Evolutionary conservation across 345 rosid genomes (phyloP).

Genomic region (Heritiera littoralis): DNA sequence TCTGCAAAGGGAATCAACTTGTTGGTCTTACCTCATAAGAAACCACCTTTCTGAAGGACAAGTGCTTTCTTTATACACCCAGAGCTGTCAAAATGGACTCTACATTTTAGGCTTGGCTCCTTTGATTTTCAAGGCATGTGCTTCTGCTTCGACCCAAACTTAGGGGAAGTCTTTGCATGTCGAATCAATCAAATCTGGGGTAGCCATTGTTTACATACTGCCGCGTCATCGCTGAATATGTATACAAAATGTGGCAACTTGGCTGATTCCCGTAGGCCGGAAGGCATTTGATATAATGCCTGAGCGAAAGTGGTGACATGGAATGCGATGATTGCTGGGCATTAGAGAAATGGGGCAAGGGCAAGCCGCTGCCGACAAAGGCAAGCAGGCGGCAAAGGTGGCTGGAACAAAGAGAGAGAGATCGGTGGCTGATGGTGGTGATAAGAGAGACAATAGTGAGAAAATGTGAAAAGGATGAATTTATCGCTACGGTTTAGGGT

Average conservation of each 20-base stretch:
- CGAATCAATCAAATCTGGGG: slow-evolving; percentile 55
- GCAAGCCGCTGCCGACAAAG: no score
- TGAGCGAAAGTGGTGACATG: slow-evolving; percentile 61
- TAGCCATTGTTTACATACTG: slow-evolving; percentile 39
- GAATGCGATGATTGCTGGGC: slow-evolving; percentile 82
- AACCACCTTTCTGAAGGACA: slow-evolving; percentile 45
- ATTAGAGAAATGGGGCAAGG: slow-evolving; percentile 33
- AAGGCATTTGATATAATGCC: slow-evolving; percentile 68
- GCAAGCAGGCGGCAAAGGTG: no score
- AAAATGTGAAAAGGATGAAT: no score
- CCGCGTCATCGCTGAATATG: slow-evolving; percentile 58
- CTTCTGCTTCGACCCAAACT: slow-evolving; percentile 32
- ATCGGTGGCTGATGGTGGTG: no score
- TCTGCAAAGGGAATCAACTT: slow-evolving; percentile 4
- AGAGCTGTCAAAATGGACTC: slow-evolving; percentile 43
- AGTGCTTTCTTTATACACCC: slow-evolving; percentile 43
- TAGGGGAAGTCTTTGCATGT: slow-evolving; percentile 52
- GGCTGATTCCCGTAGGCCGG: slow-evolving; percentile 30
- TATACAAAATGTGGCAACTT: slow-evolving; percentile 43
- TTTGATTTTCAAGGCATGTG: slow-evolving; percentile 53
- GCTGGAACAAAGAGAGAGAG: no score
- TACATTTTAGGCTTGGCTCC: slow-evolving; percentile 48
- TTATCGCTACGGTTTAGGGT: no score
- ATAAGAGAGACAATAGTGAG: no score
- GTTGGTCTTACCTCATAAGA: slow-evolving; percentile 44